These are phyloP conservation scores for Rhizomucor miehei DNA, from an alignment of 371 early-diverging fungal genomes.

Conservation along the genomic window DNA sequence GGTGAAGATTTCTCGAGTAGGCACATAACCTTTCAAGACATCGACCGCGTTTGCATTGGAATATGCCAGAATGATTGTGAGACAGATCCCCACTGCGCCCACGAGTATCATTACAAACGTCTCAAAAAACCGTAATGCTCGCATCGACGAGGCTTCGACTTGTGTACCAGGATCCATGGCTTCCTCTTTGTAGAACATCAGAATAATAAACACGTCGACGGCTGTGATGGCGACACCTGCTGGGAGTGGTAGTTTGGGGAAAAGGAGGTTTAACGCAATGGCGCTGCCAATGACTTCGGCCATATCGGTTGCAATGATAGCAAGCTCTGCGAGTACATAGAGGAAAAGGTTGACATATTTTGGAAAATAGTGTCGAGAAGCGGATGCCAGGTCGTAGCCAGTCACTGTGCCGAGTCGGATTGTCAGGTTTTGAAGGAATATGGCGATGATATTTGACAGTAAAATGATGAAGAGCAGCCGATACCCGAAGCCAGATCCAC, in stretches of 20 bases:
- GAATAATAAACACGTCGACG: constrained; percentile 71
- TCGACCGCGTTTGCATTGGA: constrained; percentile 59
- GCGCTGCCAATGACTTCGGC: constrained; percentile 88
- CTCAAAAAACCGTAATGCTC: constrained; percentile 64
- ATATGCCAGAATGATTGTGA: constrained; percentile 57
- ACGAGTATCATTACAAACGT: constrained; percentile 68
- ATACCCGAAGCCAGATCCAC: constrained; percentile 77
- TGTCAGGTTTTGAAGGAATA: constrained; percentile 74
- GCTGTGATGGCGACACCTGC: constrained; percentile 81
- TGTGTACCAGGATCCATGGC: constrained; percentile 21
- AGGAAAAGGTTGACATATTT: constrained; percentile 56
- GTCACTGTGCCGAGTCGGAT: constrained; percentile 79
- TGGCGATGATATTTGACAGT: constrained; percentile 73
- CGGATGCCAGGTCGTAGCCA: constrained; percentile 71
- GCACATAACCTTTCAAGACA: constrained; percentile 70
- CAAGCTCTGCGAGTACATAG: constrained; percentile 71
- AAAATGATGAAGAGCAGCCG: constrained; percentile 70
- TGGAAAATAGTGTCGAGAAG: constrained; percentile 60
- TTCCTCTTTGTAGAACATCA: constrained; percentile 63
- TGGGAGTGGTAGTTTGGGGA: constrained; percentile 61
- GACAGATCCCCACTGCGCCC: constrained; percentile 66
- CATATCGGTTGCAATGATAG: constrained; percentile 75
- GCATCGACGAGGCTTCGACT: constrained; percentile 26
- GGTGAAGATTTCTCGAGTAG: constrained; percentile 58
- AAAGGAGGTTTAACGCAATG: constrained; percentile 78